Conservation (phyloP, 805 yeast genomes). For the Saccharomycopsis capsularis region DNA sequence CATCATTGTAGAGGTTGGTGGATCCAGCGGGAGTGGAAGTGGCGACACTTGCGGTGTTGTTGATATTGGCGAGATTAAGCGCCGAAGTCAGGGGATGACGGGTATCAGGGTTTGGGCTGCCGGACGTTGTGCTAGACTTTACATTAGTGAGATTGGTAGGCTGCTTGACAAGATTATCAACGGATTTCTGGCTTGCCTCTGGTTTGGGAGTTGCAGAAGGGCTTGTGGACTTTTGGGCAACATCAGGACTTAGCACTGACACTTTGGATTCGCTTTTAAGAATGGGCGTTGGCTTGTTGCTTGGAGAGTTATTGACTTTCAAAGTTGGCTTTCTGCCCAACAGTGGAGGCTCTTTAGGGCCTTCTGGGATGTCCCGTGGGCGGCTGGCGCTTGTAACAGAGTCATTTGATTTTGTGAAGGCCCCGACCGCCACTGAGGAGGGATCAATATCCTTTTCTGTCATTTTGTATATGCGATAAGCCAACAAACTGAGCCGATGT, state of each 20-base stretch:
- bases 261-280: slow-evolving; percentile 14
- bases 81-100: background rate
- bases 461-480: no score
- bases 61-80: background rate
- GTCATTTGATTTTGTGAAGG: background rate
- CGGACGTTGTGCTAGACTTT: background rate
- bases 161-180: background rate
- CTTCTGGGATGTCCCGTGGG: background rate
- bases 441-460: no score
- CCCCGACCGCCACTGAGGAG: no score
- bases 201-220: background rate
- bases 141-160: background rate
- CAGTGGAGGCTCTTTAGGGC: background rate
- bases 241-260: background rate
- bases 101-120: slow-evolving; percentile 1
- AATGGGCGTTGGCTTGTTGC: slow-evolving; percentile 17
- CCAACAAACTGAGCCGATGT: no score
- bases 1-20: background rate
- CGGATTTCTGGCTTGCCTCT: background rate
- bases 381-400: no score
- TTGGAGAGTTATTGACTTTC: slow-evolving; percentile 14
- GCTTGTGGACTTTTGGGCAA: background rate
- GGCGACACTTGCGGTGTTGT: background rate
- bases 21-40: background rate
- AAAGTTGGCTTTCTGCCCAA: slow-evolving; percentile 15